Base-by-base conservation (phyloP, 106 monocot genomes). In the Iris macrosiphon region DNA sequence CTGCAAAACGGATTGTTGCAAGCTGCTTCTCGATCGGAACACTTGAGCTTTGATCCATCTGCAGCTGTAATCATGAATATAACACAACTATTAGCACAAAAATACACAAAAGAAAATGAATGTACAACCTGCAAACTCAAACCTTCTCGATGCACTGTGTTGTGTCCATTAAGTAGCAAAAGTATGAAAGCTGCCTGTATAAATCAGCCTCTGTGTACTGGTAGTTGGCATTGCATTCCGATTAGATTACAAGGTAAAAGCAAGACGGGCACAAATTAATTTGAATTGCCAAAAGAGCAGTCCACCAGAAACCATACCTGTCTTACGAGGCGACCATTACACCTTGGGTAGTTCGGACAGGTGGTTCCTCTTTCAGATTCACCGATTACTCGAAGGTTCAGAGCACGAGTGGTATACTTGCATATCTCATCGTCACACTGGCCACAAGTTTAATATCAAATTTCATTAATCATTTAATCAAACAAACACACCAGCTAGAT, bases 351-450 rank as follows among this genome's bases (percentile, higher is more conserved):
- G 48, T 81, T 86, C 14, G 86, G 96, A 60, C 89, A 96, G 38
- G 90, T 45, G 2, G 90, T 90, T 57, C 96, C 96, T 75, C 77
- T 79, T 67, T 80, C 82, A 44, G 82, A 79, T 55, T 96, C 89
- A 49, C 96, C 83, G 19, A 96, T 54, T 6, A 90, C 83, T 2
- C 90, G 78, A 23, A 86, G 74, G 59, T 86, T 96, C 43, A 80
- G 29, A 40, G 29, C 37, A 2, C 79, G 62, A 25, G 90, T 90
- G 7, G 80, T 75, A 57, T 80, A 75, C 52, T 83, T 83, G 67
- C 96, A 96, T 38, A 72, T 53, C 70, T 96, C 96, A 76, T 90
- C 86, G 30, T 96, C 90, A 46, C 90, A 90, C 86, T 96, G 64
- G 13, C 18, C 49, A n/a, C 25, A n/a, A 30, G 4, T 3, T 6